These are phyloP conservation scores for Lactarius akahatsu DNA, from an alignment of 768 basidiomycete genomes.

Conservation along the genomic window DNA sequence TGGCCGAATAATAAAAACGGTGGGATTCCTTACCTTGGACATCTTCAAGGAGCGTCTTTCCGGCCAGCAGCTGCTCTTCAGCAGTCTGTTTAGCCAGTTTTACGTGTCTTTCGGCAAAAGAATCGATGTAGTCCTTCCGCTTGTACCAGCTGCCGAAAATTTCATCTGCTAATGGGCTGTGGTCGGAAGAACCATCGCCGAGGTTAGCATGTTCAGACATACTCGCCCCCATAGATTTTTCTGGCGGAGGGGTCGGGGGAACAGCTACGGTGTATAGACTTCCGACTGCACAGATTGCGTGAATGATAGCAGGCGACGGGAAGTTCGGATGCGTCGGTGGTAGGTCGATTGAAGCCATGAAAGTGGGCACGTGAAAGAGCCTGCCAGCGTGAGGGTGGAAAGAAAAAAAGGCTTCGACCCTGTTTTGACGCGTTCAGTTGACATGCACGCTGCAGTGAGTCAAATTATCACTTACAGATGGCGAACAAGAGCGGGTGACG, in stretches of 20 bases:
- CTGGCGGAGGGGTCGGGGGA: conserved; percentile 51
- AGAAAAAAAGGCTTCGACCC: conserved; percentile 76
- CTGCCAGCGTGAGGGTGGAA: conserved; percentile 73
- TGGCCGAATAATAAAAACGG: neutral
- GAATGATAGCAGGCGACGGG: conserved; percentile 67
- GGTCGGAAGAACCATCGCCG: neutral
- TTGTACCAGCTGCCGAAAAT: conserved; percentile 29
- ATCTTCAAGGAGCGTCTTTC: conserved; percentile 23
- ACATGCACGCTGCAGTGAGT: neutral
- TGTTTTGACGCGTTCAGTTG: conserved; percentile 32
- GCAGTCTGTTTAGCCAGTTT: conserved; percentile 23
- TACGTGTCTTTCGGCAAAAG: conserved; percentile 30
- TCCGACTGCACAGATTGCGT: conserved; percentile 84
- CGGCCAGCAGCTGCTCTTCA: conserved; percentile 25
- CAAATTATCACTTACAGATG: conserved; percentile 53
- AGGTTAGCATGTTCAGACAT: conserved; percentile 13
- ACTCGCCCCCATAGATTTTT: conserved; percentile 43
- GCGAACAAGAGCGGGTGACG: conserved; percentile 57
- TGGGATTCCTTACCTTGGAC: conserved; percentile 23
- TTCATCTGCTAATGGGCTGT: conserved; percentile 28
- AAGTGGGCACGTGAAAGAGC: conserved; percentile 64
- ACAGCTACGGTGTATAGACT: conserved; percentile 74
- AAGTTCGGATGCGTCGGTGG: conserved; percentile 72
- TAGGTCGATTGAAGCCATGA: conserved; percentile 61
- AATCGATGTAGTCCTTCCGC: conserved; percentile 25